Conservation (phyloP, 257 asterid genomes). For the Vinca minor region DNA sequence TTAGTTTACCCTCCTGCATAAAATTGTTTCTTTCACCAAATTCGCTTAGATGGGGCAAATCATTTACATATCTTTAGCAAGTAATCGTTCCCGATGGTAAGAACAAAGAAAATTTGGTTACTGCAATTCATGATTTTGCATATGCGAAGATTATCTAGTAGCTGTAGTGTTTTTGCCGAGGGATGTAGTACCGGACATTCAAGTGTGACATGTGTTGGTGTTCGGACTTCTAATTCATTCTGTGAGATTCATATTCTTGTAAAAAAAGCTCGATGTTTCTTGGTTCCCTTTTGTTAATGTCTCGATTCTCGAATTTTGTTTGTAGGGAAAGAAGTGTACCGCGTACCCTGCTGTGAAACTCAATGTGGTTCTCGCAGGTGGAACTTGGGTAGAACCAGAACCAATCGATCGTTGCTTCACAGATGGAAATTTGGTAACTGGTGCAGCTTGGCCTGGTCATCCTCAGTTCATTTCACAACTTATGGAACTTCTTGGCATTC, state of each 20-base stretch:
- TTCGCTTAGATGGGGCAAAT: not conserved
- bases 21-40: not conserved
- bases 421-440: constrained; percentile 87
- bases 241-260: not conserved
- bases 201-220: not conserved
- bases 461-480: constrained; percentile 84
- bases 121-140: not conserved
- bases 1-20: not conserved
- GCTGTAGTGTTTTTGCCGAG: not conserved
- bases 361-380: constrained; percentile 74
- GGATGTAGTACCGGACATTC: not conserved
- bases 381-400: constrained; percentile 86
- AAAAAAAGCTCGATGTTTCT: no score
- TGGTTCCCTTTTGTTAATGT: no score
- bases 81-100: not conserved
- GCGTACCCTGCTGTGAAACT: constrained; percentile 95
- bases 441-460: constrained; percentile 99
- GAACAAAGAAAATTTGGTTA: not conserved
- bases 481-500: constrained; percentile 66
- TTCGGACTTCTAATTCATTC: not conserved
- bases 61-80: not conserved
- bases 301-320: no score
- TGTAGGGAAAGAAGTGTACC: constrained; percentile 93
- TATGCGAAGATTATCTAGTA: not conserved
- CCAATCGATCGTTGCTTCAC: constrained; percentile 88